Evolutionary conservation across 208 protist species (phyloP).

Genomic region (Acanthamoeba royreba): DNA sequence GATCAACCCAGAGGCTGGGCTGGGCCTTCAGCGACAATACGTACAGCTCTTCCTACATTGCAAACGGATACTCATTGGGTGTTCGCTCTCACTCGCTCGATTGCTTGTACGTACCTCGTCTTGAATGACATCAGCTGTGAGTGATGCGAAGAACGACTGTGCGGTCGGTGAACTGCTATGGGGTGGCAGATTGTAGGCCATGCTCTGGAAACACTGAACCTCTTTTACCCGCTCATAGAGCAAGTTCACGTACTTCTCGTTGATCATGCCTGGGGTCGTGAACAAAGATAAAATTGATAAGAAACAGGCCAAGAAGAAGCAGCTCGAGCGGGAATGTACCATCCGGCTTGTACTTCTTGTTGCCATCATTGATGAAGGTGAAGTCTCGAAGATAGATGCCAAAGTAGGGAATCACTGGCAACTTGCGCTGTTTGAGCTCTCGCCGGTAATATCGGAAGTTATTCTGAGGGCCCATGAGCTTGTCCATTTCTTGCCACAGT

Average conservation of each 20-base stretch:
- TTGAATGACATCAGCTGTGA: neutral
- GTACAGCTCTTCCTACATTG: slow-evolving; percentile 6
- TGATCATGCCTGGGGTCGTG: no score
- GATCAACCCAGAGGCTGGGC: neutral
- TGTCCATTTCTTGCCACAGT: neutral
- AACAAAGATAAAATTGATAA: no score
- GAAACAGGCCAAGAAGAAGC: no score
- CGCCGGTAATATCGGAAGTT: neutral
- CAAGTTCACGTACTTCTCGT: neutral
- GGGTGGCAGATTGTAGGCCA: neutral
- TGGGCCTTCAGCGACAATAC: neutral
- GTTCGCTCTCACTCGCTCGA: no score
- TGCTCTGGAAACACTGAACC: neutral
- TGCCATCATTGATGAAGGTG: slow-evolving; percentile 38
- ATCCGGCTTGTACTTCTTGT: neutral
- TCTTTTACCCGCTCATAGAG: neutral
- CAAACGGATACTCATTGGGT: no score
- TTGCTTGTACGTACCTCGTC: no score
- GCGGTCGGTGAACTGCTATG: no score
- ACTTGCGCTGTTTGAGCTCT: neutral
- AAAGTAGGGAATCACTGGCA: slow-evolving; percentile 8
- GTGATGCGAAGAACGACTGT: neutral
- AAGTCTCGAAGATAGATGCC: slow-evolving; percentile 12
- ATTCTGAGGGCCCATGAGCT: neutral
- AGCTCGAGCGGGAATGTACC: no score